A percentile compares a stretch with the other conserved stretches of the same genome.
Conservation (phyloP, 352 stramenopile species). For the Blastocystis sp. region DNA sequence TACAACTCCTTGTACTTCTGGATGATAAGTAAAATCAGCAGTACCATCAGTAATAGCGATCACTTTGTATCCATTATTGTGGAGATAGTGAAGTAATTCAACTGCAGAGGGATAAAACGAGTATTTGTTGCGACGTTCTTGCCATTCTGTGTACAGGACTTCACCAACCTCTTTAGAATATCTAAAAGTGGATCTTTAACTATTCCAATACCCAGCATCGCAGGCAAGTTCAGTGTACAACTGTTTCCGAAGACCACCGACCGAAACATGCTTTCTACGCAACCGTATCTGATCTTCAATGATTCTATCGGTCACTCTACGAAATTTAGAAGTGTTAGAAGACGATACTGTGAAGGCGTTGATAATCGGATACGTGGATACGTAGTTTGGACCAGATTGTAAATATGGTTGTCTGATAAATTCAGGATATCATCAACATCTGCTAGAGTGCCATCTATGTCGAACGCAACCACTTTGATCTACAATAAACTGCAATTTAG, state of each 20-base stretch:
- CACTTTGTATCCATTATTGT: not conserved
- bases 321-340: not conserved
- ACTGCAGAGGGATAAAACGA: not conserved
- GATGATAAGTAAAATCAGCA: constrained; percentile 28
- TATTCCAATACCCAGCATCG: not conserved
- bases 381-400: not conserved
- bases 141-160: constrained; percentile 23
- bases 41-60: constrained; percentile 60
- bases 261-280: not conserved
- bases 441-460: constrained; percentile 48
- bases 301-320: constrained; percentile 14
- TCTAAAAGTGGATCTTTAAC: not conserved
- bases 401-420: not conserved
- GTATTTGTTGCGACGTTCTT: constrained; percentile 41
- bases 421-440: not conserved
- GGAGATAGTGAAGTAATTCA: not conserved
- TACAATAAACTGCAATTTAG: not conserved
- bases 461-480: constrained; percentile 31
- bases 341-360: not conserved
- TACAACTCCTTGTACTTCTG: not conserved
- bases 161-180: not conserved
- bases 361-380: constrained; percentile 5
- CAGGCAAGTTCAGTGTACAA: constrained; percentile 2
- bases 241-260: not conserved
- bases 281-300: not conserved